phyloP scores from a whole-genome alignment of 768 basidiomycete genomes.

The Tylopilus cervinicoccineus region DNA sequence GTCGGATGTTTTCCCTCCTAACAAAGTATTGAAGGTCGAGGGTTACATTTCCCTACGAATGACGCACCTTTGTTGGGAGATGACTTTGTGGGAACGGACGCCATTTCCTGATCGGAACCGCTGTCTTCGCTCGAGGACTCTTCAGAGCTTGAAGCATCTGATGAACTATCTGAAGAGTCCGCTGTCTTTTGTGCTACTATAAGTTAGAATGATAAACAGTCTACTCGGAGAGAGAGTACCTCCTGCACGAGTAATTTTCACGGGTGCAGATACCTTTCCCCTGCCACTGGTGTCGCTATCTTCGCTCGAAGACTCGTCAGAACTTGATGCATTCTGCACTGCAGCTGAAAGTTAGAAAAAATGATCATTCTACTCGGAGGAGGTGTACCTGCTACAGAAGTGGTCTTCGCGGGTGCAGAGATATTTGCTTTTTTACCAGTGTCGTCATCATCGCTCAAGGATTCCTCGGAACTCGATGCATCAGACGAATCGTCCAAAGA shows the following conservation, averaged over 20 bases:
- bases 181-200: not conserved
- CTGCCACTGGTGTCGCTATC: no score
- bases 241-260: no score
- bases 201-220: not conserved
- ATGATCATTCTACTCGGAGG: no score
- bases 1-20: not conserved
- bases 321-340: no score
- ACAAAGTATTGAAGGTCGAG: not conserved
- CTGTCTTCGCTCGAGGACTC: not conserved
- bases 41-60: not conserved
- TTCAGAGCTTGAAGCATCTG: not conserved
- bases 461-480: not conserved
- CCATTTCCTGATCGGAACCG: not conserved
- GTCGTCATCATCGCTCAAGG: not conserved
- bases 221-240: no score
- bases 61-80: slow-evolving; percentile 31
- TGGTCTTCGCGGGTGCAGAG: not conserved
- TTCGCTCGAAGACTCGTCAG: no score
- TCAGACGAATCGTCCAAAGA: not conserved
- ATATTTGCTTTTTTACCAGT: not conserved
- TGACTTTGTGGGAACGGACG: slow-evolving; percentile 39
- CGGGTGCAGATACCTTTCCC: no score
- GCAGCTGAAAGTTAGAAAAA: no score
- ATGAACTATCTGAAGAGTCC: not conserved
- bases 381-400: no score